Evolutionary conservation across 2,329 filamentous ascomycete species (phyloP).

Genomic region (Trichoderma sp.): DNA sequence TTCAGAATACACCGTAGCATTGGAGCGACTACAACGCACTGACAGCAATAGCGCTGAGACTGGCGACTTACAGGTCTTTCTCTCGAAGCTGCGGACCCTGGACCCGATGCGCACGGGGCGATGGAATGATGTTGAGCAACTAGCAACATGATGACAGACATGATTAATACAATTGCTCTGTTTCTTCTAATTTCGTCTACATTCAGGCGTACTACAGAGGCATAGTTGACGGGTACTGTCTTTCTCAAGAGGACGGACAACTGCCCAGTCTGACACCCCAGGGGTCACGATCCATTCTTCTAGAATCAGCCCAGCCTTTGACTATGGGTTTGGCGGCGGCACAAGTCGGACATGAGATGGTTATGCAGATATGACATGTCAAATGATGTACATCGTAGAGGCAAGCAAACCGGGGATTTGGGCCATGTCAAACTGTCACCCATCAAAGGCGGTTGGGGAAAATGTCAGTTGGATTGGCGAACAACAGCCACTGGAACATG

Average conservation of each 20-base stretch:
- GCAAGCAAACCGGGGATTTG: not conserved
- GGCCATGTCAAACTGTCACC: not conserved
- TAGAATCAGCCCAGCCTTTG: not conserved
- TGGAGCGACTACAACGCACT: constrained; percentile 57
- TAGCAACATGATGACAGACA: not conserved
- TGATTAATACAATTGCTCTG: not conserved
- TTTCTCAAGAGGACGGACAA: not conserved
- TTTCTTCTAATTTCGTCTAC: not conserved
- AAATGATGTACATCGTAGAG: not conserved
- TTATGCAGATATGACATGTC: not conserved
- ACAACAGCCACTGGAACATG: not conserved
- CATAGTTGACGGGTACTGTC: not conserved
- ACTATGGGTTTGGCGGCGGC: not conserved
- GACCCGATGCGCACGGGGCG: constrained; percentile 74
- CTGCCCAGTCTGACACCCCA: not conserved
- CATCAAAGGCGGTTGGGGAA: not conserved
- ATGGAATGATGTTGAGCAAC: constrained; percentile 61
- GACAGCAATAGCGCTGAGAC: constrained; percentile 45
- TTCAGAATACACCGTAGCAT: constrained; percentile 67
- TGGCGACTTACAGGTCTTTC: constrained; percentile 55
- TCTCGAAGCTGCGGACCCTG: constrained; percentile 65
- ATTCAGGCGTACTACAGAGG: not conserved
- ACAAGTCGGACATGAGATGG: not conserved
- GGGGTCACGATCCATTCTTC: not conserved
- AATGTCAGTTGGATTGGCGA: not conserved